Base-by-base conservation (phyloP, 2,329 filamentous ascomycete species). In the Penicillium sp. region DNA sequence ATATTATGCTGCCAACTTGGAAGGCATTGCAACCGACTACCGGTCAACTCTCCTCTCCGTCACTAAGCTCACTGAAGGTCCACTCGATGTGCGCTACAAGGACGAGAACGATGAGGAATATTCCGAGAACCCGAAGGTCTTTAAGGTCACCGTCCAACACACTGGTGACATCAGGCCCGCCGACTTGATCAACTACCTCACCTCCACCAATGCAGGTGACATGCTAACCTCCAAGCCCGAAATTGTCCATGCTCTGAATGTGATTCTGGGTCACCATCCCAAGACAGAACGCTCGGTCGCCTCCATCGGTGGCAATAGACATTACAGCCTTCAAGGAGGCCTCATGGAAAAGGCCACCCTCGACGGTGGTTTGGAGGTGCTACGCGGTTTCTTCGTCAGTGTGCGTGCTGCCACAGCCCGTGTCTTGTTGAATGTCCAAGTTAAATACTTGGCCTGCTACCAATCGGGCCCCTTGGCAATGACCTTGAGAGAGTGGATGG, bases 361-460 rank as follows among this genome's bases (percentile, higher is more conserved):
- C 1, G 81, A 80, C 2, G 77, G 72, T 12, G 86, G 86, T 1
- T 76, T 90, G 0, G 78, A 84, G 53, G 86, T 86, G 0, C 72
- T 88, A 4, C 81, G 87, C 45, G 88, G 88, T 0, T 90, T 85
- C 73, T 89, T 85, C 69, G 79, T 86, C 12, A 89, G 86, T 68
- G 84, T 87, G 33, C 84, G 88, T 5, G 82, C 85, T 1, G 83
- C 85, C 2, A 84, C 85, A 15, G 82, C 81, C 42, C 81, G 86
- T 3, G 76, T 89, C 4, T 70, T 90, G 0, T 72, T 89, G 13
- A 90, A 90, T 60, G 77, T 89, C 3, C 88, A 90, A 61, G 86
- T 89, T 28, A 85, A 85, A 9, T 84, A 84, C 49, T 80, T 82
- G 2, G 85, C 86, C 0, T 89, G 87, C 68, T 87, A 86, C 73